Base-by-base conservation (phyloP, 805 yeast species). In the Lachancea sp. region DNA sequence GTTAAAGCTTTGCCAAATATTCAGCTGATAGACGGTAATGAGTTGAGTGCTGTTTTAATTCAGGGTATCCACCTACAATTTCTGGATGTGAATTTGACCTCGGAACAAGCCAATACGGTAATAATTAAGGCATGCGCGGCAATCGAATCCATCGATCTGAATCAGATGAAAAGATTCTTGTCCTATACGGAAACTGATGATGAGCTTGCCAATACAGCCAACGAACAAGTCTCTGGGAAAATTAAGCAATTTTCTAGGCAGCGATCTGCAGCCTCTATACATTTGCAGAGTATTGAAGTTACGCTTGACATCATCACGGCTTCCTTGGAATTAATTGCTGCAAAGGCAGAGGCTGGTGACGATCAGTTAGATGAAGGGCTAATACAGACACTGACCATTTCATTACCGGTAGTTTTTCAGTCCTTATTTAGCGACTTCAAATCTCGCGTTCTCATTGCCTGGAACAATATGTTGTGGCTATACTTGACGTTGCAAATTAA, bases 301-400 rank as follows among this genome's bases (percentile, higher is more conserved):
- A 69, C 83, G 0, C 62, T 89, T 17, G 97, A 90, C 58, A 59
- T 90, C 23, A 67, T 86, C 18, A 77, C 96, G 1, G 83, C 89
- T 1, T 67, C 80, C 5, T 72, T 83, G 50, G 96, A 88, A 58
- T 61, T 67, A 21, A 50, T 70, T 7, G 74, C 75, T 8, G 49
- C 61, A 21, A 36, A 51, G 12, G 44, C 42, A 41, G 59, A 54
- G 33, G 34, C 29, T 8, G 23, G 36, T 9, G 22, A 29, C 12
- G 34, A 36, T 9, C 42, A 51, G 3, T 18, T 40, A 13, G 36
- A 46, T 35, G 46, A 45, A 15, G 31, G 45, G 24, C 42, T 61
- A 20, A 13, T 49, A 8, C 42, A 48, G 7, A 36, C 51, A 11
- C 31, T 52, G 13, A 44, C 54, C 3, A 41, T 36, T 11, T 45